These are phyloP conservation scores for Plasmodium gallinaceum DNA, from an alignment of 169 alveolate species.

Conservation along the genomic window DNA sequence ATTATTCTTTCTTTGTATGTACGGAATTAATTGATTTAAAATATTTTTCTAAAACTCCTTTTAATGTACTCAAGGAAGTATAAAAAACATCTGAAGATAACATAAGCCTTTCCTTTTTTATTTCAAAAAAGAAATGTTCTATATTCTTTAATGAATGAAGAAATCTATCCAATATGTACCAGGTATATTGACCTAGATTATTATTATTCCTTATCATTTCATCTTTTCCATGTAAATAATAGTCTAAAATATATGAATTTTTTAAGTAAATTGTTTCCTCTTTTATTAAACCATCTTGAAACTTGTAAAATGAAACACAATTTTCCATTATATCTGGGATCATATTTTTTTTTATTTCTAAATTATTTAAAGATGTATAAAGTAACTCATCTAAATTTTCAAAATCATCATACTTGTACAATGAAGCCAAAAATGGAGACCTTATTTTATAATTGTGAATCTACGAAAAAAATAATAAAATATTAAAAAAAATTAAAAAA, in stretches of 20 bases:
- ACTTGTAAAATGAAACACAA: slow-evolving; percentile 54
- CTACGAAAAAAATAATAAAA: slow-evolving; percentile 23
- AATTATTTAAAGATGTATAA: slow-evolving; percentile 44
- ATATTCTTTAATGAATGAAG: slow-evolving; percentile 78
- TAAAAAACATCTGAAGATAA: slow-evolving; percentile 55
- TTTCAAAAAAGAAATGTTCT: slow-evolving; percentile 55
- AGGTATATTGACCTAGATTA: slow-evolving; percentile 86
- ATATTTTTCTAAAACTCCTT: slow-evolving; percentile 51
- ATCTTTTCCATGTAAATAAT: slow-evolving; percentile 84
- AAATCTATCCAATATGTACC: slow-evolving; percentile 83
- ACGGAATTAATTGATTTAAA: slow-evolving; percentile 66
- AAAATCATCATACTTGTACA: slow-evolving; percentile 38
- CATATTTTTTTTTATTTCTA: slow-evolving; percentile 50
- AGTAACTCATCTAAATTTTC: slow-evolving; percentile 40
- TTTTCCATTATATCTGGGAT: slow-evolving; percentile 62
- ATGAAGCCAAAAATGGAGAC: slow-evolving; percentile 61
- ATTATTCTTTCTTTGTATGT: slow-evolving; percentile 9
- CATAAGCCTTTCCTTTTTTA: slow-evolving; percentile 48
- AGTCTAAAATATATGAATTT: slow-evolving; percentile 85
- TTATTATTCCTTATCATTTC: slow-evolving; percentile 79
- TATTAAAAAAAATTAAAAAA: slow-evolving; percentile 6
- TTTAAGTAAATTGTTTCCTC: slow-evolving; percentile 69
- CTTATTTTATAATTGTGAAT: slow-evolving; percentile 37
- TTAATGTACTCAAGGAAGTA: slow-evolving; percentile 23
- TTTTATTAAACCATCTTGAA: slow-evolving; percentile 49